Percentiles rank a stretch among this genome's conserved stretches.
These are phyloP conservation scores for Orychophragmus violaceus DNA, from an alignment of 345 rosid species.

Conservation along the genomic window DNA sequence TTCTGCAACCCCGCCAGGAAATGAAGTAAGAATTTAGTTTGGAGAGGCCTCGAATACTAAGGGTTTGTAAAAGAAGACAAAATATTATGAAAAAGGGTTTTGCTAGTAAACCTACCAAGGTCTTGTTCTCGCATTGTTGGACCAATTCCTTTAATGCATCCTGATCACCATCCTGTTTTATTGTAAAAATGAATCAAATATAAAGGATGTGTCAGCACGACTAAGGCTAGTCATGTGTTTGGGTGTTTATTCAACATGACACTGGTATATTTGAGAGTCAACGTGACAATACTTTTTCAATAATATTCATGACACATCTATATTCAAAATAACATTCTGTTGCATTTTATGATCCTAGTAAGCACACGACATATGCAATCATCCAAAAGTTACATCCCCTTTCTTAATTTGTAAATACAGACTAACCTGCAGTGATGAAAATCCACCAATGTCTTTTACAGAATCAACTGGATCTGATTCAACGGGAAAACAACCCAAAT, in stretches of 20 bases:
- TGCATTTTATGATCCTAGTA: neutral
- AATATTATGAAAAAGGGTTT: neutral
- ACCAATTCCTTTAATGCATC: conserved; percentile 57
- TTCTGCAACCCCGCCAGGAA: conserved; percentile 20
- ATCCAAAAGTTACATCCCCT: neutral
- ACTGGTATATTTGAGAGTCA: neutral
- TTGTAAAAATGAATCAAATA: neutral
- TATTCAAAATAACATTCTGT: neutral
- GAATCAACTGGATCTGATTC: conserved; percentile 31
- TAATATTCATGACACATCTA: neutral
- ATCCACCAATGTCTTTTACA: conserved; percentile 46
- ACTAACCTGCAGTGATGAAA: conserved; percentile 57
- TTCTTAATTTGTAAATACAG: neutral
- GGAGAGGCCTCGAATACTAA: neutral
- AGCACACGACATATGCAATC: conserved; percentile 5
- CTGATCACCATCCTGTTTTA: conserved; percentile 52
- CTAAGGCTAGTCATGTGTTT: neutral
- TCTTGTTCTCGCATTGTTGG: conserved; percentile 25
- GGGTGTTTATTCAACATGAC: neutral
- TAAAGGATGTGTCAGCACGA: neutral
- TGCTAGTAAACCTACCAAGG: conserved; percentile 32
- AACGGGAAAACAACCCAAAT: conserved; percentile 50
- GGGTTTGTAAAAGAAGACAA: neutral
- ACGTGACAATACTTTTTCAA: neutral
- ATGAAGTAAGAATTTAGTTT: neutral